Evolutionary conservation across 495 filamentous ascomycete genomes (phyloP).

Genomic region (Daldinia vernicosa): DNA sequence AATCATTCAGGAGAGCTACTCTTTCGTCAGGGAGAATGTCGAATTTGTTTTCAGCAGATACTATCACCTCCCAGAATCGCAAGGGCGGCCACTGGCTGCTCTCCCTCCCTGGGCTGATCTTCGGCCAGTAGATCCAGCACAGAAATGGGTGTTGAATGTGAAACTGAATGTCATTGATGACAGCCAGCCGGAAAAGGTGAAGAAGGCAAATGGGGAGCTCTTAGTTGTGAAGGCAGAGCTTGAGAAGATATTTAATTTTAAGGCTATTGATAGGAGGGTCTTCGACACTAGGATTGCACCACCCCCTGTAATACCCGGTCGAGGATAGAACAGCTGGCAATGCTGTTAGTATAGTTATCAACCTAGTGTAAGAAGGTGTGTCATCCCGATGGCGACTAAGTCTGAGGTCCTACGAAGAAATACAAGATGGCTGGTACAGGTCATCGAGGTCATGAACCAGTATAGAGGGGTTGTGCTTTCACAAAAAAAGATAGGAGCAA

Average conservation of each 20-base stretch:
- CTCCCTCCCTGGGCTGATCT: conserved; percentile 35
- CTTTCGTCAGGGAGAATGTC: conserved; percentile 52
- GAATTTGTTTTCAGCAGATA: conserved; percentile 53
- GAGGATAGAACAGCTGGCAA: conserved; percentile 6
- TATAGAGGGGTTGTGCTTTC: too few species aligned
- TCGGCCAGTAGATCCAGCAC: conserved; percentile 42
- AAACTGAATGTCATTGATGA: conserved; percentile 52
- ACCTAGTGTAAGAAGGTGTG: not conserved
- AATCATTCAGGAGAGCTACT: conserved; percentile 55
- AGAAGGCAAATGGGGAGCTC: conserved; percentile 51
- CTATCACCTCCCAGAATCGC: conserved; percentile 39
- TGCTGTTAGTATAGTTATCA: not conserved
- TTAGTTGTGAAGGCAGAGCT: conserved; percentile 47
- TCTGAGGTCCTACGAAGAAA: not conserved
- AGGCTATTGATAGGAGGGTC: conserved; percentile 51
- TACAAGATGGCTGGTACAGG: not conserved
- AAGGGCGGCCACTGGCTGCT: conserved; percentile 25
- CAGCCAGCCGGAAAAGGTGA: conserved; percentile 52
- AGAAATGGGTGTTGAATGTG: conserved; percentile 54
- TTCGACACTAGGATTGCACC: conserved; percentile 51
- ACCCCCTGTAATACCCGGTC: conserved; percentile 28
- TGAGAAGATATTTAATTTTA: conserved; percentile 56
- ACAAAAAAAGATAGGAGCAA: too few species aligned
- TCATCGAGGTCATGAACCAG: too few species aligned
- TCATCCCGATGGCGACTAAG: not conserved